These are phyloP conservation scores for Lactarius indigo DNA, from an alignment of 768 basidiomycete species.

Conservation along the genomic window DNA sequence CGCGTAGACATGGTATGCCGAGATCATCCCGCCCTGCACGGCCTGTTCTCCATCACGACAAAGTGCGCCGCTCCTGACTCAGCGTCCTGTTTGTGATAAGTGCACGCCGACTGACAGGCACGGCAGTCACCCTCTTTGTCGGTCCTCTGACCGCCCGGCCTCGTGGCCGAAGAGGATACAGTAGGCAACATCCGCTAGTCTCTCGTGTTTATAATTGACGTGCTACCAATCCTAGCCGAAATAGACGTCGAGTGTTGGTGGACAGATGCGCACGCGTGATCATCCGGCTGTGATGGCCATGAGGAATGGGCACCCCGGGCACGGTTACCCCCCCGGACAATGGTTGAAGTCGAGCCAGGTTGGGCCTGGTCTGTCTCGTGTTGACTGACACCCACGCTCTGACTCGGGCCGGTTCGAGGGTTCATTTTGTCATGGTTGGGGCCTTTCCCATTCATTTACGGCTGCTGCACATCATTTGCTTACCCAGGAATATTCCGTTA, in stretches of 20 bases:
- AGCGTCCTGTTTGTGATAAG: too few species aligned
- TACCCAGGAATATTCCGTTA: background rate
- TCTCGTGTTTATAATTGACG: conserved; percentile 71
- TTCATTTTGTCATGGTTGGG: too few species aligned
- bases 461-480: background rate
- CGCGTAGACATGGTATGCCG: too few species aligned
- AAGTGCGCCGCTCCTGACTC: too few species aligned
- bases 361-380: background rate
- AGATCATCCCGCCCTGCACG: too few species aligned
- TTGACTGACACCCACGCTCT: background rate
- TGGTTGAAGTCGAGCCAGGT: background rate
- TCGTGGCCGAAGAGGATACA: conserved; percentile 80
- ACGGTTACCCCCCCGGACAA: background rate
- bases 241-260: conserved; percentile 70
- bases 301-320: background rate
- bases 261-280: conserved; percentile 42
- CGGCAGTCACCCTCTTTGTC: conserved; percentile 89
- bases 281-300: background rate
- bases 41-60: too few species aligned
- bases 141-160: conserved; percentile 88
- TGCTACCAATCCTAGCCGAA: conserved; percentile 67
- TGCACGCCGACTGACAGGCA: background rate
- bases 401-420: too few species aligned
- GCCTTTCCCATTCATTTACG: background rate
- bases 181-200: conserved; percentile 94